These are phyloP conservation scores for Ustilago bromivora DNA, from an alignment of 1,284 basidiomycete species.

Conservation along the genomic window DNA sequence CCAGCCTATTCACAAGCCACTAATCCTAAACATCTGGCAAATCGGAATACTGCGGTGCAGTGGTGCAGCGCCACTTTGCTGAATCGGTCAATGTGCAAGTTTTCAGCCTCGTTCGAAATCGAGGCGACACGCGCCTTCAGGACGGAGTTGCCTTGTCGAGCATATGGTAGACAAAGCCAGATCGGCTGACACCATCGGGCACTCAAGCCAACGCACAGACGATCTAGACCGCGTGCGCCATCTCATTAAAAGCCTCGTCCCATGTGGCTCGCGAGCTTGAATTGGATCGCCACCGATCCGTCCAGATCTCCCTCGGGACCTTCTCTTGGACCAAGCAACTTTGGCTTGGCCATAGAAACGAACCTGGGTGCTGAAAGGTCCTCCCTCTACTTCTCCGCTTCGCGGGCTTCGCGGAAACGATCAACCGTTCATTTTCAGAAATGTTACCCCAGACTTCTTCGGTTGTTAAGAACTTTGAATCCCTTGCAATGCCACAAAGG, in stretches of 20 bases:
- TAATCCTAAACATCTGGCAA: neutral
- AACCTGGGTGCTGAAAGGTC: too few species aligned
- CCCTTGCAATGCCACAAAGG: too few species aligned
- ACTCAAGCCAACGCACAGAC: neutral
- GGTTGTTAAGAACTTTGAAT: too few species aligned
- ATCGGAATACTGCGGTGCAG: neutral
- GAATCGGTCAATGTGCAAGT: neutral
- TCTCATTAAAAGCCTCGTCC: conserved; percentile 14
- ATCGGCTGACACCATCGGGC: conserved; percentile 12
- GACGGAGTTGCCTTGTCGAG: conserved; percentile 1
- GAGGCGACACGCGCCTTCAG: neutral
- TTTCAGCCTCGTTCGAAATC: neutral
- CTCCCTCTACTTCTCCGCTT: too few species aligned
- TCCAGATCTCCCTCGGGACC: neutral
- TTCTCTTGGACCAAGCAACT: neutral
- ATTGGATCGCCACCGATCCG: conserved; percentile 2
- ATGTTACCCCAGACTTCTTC: too few species aligned
- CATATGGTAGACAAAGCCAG: neutral
- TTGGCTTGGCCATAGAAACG: neutral
- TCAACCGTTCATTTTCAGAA: too few species aligned
- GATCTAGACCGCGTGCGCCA: conserved; percentile 16
- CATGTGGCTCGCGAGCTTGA: conserved; percentile 9
- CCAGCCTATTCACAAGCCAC: conserved; percentile 1
- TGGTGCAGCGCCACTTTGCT: conserved; percentile 2
- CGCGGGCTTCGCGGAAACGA: too few species aligned